phyloP scores from a whole-genome alignment of 345 rosid genomes.

The Anastatica hierochuntica region DNA sequence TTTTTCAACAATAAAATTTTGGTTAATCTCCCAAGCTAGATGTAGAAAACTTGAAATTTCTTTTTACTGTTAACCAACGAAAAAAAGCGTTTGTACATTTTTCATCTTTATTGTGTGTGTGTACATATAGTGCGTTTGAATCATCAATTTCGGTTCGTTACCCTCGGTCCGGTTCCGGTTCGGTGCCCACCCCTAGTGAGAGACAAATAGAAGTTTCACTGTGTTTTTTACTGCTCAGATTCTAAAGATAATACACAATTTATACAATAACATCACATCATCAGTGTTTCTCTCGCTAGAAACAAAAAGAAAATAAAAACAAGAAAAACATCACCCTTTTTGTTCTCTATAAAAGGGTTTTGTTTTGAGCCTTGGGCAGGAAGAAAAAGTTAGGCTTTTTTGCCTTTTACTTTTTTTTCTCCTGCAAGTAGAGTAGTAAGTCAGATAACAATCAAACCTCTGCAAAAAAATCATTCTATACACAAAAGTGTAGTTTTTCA shows the following conservation, averaged over 20 bases:
- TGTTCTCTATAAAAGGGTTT: conserved; percentile 13
- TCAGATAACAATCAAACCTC: conserved; percentile 17
- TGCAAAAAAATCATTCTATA: conserved; percentile 19
- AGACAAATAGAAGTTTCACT: conserved; percentile 22
- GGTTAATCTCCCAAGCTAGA: no score
- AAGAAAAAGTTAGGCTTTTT: conserved; percentile 10
- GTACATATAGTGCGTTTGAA: no score
- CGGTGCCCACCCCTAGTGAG: no score
- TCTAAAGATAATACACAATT: conserved; percentile 22
- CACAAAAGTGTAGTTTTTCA: conserved; percentile 14
- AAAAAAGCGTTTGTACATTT: no score
- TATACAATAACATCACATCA: conserved; percentile 24
- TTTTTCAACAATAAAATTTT: no score
- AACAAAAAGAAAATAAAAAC: neutral
- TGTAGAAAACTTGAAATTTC: no score
- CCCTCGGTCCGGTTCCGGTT: no score
- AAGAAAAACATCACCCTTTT: conserved; percentile 3
- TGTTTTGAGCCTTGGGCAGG: conserved; percentile 6
- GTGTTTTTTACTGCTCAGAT: conserved; percentile 5
- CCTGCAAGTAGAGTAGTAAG: neutral
- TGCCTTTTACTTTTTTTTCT: neutral
- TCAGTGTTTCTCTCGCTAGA: conserved; percentile 3
- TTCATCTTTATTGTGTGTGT: no score
- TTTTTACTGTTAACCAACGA: no score
- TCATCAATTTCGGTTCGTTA: no score